Evolutionary conservation across 2,329 filamentous ascomycete species (phyloP), one percentile per base, ranked within the genome.

Genomic region (Neonectria faginata): DNA sequence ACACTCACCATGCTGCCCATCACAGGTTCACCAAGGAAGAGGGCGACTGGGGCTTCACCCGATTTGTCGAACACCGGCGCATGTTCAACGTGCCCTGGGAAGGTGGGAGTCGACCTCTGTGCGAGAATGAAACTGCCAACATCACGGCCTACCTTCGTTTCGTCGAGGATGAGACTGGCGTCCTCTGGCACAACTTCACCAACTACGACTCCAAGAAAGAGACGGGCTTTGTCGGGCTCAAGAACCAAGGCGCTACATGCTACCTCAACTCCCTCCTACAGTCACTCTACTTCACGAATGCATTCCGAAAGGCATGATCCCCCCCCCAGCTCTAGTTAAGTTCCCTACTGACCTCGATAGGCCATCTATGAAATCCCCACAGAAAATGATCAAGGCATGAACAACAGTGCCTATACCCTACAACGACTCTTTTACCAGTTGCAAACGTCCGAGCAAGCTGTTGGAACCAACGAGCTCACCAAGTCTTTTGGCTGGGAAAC

Each of bases 201-300:
- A 94, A 95, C 81, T 99, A 99, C 78, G 94, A 99, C 77, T 98
- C 96, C n/a, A 99, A 98, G 82, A 97, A 96, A 78, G 94, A 97
- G 81, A 99, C 96, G 0, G 96, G 96, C 62, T 98, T 94, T 83
- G 96, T 99, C 45, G 96, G 96, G 3, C 84, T 99, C 58, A 96
- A 96, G 79, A 99, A 99, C 75, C 96, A 98, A 79, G 96, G 96
- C 68, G 96, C 96, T 54, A 96, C 92, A 1, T 96, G 92, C 80
- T 96, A 96, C 77, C 83, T 96, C 53, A 96, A 96, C 78, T 95
- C 92, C 8, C 86, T 96, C 7, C 83, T 96, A 51, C 92, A 96
- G 76, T 95, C 92, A 1, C 81, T 96, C 48, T 96, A 93, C 75
- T 94, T 95, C 74, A 96, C 89, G 56, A 97, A 97, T 77, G 91